phyloP scores from a whole-genome alignment of 805 yeast genomes.

The Candida coquimbonensis region DNA sequence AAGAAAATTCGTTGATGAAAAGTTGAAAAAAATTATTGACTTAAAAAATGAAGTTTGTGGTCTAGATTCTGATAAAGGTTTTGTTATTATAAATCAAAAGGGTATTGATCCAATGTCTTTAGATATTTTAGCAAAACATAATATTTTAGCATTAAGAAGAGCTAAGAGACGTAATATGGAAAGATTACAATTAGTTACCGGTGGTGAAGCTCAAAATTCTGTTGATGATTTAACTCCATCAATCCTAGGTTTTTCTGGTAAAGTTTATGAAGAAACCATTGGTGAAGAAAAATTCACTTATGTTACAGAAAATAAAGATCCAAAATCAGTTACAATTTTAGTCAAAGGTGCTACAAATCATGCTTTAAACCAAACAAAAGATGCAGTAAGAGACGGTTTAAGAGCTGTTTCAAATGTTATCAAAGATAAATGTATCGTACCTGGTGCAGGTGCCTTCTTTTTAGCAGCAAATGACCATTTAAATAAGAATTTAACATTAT shows the following conservation, averaged over 20 bases:
- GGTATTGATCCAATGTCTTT: conserved; percentile 98
- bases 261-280: conserved; percentile 83
- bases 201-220: conserved; percentile 96
- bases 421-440: conserved; percentile 77
- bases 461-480: conserved; percentile 72
- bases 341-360: conserved; percentile 92
- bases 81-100: conserved; percentile 94
- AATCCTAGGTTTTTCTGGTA: conserved; percentile 82
- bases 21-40: conserved; percentile 83
- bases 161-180: conserved; percentile 99
- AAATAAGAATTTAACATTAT: conserved; percentile 41
- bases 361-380: conserved; percentile 85
- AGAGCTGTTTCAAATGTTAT: conserved; percentile 90
- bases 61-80: conserved; percentile 61
- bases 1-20: conserved; percentile 90
- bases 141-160: conserved; percentile 89
- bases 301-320: conserved; percentile 83
- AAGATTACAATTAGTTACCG: conserved; percentile 90
- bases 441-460: conserved; percentile 97
- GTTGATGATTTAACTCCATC: conserved; percentile 85
- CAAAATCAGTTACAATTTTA: conserved; percentile 84
- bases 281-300: conserved; percentile 98
- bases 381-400: conserved; percentile 95
- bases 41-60: conserved; percentile 90
- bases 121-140: conserved; percentile 88